Conservation (phyloP, 2,329 filamentous ascomycete species). For the Rhinocladiella mackenziei region DNA sequence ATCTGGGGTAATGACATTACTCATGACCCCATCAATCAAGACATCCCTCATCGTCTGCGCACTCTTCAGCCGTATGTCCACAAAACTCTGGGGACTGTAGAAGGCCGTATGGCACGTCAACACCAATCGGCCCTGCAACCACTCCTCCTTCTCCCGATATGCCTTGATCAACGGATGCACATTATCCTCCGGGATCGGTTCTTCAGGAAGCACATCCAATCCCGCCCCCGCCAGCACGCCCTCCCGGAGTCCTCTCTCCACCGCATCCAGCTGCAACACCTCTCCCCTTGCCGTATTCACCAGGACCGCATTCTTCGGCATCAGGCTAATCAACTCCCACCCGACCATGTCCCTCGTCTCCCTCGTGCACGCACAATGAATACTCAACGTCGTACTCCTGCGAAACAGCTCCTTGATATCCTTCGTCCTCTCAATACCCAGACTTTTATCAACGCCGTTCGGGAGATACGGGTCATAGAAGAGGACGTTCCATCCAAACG, state of each 20-base stretch:
- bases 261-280: slow-evolving; percentile 57
- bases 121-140: slow-evolving; percentile 24
- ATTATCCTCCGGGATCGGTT: slow-evolving; percentile 24
- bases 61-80: slow-evolving; percentile 26
- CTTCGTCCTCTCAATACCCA: slow-evolving; percentile 39
- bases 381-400: slow-evolving; percentile 57
- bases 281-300: slow-evolving; percentile 67
- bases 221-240: slow-evolving; percentile 25
- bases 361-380: slow-evolving; percentile 63
- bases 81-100: slow-evolving; percentile 27
- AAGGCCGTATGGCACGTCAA: slow-evolving; percentile 28
- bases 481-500: slow-evolving; percentile 61
- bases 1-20: slow-evolving; percentile 27
- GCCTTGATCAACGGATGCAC: slow-evolving; percentile 27
- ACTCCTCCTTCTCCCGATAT: slow-evolving; percentile 25
- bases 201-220: slow-evolving; percentile 26
- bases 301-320: slow-evolving; percentile 59
- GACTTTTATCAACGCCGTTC: slow-evolving; percentile 48
- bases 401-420: slow-evolving; percentile 52
- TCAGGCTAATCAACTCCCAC: slow-evolving; percentile 47
- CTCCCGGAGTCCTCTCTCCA: slow-evolving; percentile 33
- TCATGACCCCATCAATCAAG: slow-evolving; percentile 24
- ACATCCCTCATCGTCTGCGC: slow-evolving; percentile 28
- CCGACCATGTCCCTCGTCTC: slow-evolving; percentile 60
- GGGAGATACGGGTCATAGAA: slow-evolving; percentile 57